Percentiles rank a stretch among this genome's conserved stretches.
phyloP scores from a whole-genome alignment of 2,329 filamentous ascomycete species.

The Akanthomyces uredinophilus region DNA sequence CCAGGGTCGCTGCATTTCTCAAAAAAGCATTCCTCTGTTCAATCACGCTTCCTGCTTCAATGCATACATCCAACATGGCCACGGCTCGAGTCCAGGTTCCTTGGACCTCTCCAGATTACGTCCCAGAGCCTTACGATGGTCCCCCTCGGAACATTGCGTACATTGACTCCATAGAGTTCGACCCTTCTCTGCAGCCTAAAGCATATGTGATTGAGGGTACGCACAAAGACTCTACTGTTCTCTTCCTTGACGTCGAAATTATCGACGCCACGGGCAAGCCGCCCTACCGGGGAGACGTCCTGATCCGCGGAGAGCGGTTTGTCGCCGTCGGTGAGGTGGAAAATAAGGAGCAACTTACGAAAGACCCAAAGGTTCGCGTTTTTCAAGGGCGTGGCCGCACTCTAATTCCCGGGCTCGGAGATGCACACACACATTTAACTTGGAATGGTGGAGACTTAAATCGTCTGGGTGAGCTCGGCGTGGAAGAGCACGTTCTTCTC shows the following conservation, averaged over 20 bases:
- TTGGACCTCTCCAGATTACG: not conserved
- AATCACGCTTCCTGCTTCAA: not conserved
- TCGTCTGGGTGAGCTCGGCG: conserved; percentile 34
- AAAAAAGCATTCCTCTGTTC: no score
- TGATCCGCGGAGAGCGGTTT: conserved; percentile 25
- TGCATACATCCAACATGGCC: not conserved
- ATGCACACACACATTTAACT: conserved; percentile 44
- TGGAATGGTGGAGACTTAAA: conserved; percentile 43
- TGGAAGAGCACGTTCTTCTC: conserved; percentile 44
- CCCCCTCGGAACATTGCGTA: conserved; percentile 11
- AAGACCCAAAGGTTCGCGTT: conserved; percentile 11
- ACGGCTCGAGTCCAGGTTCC: not conserved
- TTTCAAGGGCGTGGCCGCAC: conserved; percentile 30
- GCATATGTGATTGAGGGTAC: conserved; percentile 15
- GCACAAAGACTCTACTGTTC: conserved; percentile 19
- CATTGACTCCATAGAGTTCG: conserved; percentile 10
- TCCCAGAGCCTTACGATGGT: not conserved
- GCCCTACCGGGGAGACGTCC: conserved; percentile 26
- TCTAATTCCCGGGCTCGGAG: conserved; percentile 44
- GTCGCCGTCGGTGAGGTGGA: conserved; percentile 24
- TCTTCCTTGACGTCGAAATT: conserved; percentile 28
- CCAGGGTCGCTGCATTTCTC: no score
- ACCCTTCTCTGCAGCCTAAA: conserved; percentile 11
- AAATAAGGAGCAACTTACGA: conserved; percentile 19
- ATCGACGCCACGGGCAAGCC: conserved; percentile 27